Evolutionary conservation across 768 basidiomycete genomes (phyloP).

Genomic region (Hemileccinum impolitum): DNA sequence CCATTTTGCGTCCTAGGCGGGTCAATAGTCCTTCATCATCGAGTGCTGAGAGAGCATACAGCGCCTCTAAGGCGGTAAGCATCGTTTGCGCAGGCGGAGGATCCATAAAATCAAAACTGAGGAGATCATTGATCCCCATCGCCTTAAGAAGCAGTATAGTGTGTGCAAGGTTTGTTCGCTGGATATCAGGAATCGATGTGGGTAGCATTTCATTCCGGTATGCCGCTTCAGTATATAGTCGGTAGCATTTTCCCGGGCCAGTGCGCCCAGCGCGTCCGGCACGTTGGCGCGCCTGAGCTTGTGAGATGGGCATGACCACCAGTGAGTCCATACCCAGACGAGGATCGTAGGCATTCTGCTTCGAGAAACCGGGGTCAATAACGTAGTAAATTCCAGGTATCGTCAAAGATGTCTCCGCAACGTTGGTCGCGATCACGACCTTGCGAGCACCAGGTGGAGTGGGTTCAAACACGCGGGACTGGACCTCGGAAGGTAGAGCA

Average conservation of each 20-base stretch:
- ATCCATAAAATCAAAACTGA: constrained; percentile 99
- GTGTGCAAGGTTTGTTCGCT: constrained; percentile 86
- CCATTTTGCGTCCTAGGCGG: constrained; percentile 95
- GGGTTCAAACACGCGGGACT: constrained; percentile 96
- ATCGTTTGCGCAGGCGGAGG: constrained; percentile 96
- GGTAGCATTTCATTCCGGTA: constrained; percentile 99
- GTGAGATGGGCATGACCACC: constrained; percentile 98
- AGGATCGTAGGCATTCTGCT: constrained; percentile 98
- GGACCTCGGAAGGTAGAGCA: constrained; percentile 95
- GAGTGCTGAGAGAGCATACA: constrained; percentile 93
- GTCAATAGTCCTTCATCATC: constrained; percentile 97
- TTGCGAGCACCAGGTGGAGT: constrained; percentile 98
- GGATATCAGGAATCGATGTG: constrained; percentile 96
- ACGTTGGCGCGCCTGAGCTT: constrained; percentile 95
- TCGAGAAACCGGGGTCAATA: constrained; percentile 97
- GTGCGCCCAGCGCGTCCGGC: constrained; percentile 96
- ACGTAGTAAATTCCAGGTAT: constrained; percentile 99
- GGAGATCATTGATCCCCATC: constrained; percentile 97
- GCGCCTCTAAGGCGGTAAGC: constrained; percentile 90
- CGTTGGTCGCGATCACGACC: constrained; percentile 99
- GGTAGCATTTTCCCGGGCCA: constrained; percentile 97
- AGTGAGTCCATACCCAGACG: constrained; percentile 98
- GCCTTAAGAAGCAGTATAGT: constrained; percentile 97
- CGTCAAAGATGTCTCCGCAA: constrained; percentile 96
- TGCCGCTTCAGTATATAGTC: constrained; percentile 96